These are phyloP conservation scores for Elsinoe ampelina DNA, from an alignment of 2,329 filamentous ascomycete species.

Conservation along the genomic window DNA sequence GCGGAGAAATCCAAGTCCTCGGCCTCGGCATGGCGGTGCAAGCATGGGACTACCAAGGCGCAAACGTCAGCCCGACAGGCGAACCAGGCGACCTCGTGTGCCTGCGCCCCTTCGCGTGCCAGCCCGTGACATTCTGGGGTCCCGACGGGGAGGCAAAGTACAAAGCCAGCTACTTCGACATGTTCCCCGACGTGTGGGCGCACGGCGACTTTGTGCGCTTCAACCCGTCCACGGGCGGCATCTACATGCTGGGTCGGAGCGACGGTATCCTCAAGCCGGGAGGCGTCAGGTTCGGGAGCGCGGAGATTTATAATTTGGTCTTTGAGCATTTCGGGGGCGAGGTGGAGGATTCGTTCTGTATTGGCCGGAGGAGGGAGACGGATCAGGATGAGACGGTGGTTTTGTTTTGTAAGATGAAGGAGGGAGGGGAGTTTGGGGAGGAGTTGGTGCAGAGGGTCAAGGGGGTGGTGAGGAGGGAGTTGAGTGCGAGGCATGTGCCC, in stretches of 20 bases:
- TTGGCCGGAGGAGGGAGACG: conserved; percentile 61
- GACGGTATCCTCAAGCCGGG: conserved; percentile 90
- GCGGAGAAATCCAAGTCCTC: conserved; percentile 41
- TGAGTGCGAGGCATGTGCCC: conserved; percentile 85
- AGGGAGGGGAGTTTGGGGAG: conserved; percentile 47
- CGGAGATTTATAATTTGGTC: conserved; percentile 94
- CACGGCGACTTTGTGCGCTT: conserved; percentile 84
- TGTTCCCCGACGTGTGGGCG: conserved; percentile 74
- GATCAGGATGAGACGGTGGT: conserved; percentile 82
- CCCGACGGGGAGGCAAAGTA: conserved; percentile 65
- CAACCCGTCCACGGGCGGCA: conserved; percentile 61
- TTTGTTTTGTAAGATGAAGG: conserved; percentile 72
- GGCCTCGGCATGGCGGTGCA: conserved; percentile 44
- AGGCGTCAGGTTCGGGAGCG: conserved; percentile 83
- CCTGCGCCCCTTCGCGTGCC: conserved; percentile 74
- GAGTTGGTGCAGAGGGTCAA: conserved; percentile 57
- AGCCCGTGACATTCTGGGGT: conserved; percentile 86
- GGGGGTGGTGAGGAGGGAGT: conserved; percentile 58
- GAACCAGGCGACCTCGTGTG: conserved; percentile 85
- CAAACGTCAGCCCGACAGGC: conserved; percentile 50
- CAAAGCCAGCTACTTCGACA: conserved; percentile 74
- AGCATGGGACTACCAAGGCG: conserved; percentile 45
- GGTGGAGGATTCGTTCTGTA: conserved; percentile 77
- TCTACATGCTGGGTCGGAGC: conserved; percentile 84
- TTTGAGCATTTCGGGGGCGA: conserved; percentile 70